Conservation (phyloP, 495 filamentous ascomycete genomes). For the Aspergillus biplanus region DNA sequence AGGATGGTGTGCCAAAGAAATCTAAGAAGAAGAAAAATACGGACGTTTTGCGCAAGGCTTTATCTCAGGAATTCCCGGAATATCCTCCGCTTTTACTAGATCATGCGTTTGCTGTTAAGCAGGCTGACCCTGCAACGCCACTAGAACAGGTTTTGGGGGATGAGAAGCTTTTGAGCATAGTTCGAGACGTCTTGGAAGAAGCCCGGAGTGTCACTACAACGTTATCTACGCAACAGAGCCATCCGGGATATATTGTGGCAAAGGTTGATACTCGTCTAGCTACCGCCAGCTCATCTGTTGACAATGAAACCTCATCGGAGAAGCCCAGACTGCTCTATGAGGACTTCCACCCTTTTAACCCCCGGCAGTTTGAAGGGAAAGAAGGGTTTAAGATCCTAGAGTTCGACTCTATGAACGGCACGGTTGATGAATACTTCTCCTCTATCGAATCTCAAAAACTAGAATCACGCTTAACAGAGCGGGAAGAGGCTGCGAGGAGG, state of each 20-base stretch:
- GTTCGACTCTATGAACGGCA: conserved; percentile 85
- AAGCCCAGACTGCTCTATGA: conserved; percentile 72
- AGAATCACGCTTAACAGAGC: conserved; percentile 78
- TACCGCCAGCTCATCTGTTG: conserved; percentile 24
- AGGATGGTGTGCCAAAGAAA: conserved; percentile 63
- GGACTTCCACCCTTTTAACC: conserved; percentile 93
- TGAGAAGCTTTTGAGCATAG: conserved; percentile 61
- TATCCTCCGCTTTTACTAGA: conserved; percentile 85
- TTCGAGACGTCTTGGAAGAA: conserved; percentile 67
- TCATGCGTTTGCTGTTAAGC: conserved; percentile 71
- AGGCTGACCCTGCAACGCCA: conserved; percentile 66
- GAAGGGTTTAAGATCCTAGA: conserved; percentile 65
- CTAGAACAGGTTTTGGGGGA: conserved; percentile 69
- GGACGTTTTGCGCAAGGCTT: conserved; percentile 74
- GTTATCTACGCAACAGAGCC: conserved; percentile 34
- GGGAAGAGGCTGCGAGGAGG: conserved; percentile 76
- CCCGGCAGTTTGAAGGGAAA: conserved; percentile 77
- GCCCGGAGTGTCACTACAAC: conserved; percentile 57
- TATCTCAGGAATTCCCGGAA: conserved; percentile 83
- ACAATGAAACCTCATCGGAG: conserved; percentile 43
- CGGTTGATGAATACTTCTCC: conserved; percentile 95
- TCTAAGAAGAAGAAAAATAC: conserved; percentile 77
- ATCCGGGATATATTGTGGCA: conserved; percentile 83
- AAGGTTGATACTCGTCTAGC: conserved; percentile 55
- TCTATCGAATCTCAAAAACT: conserved; percentile 93